A percentile compares a stretch with the other conserved stretches of the same genome.
phyloP scores from a whole-genome alignment of 169 alveolate species.

The Sarcocystis neurona region DNA sequence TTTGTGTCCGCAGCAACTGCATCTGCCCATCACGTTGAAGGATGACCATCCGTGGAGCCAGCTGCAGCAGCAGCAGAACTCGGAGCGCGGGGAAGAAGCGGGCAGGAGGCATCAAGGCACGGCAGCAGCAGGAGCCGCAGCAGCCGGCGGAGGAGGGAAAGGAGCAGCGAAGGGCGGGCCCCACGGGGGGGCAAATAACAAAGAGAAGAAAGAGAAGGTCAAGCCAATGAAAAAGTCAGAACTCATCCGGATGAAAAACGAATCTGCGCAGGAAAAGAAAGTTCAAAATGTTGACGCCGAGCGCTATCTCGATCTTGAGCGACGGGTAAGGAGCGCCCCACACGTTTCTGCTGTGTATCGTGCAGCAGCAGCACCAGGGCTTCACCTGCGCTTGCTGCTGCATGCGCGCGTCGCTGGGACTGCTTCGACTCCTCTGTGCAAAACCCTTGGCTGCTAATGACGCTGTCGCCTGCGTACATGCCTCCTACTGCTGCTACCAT shows the following conservation, averaged over 20 bases:
- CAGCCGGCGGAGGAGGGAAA: neutral
- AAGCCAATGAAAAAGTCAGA: slow-evolving; percentile 26
- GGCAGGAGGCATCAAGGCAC: neutral
- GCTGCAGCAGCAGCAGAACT: neutral
- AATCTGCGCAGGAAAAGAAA: neutral
- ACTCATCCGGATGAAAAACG: slow-evolving; percentile 8
- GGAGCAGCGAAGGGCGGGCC: neutral
- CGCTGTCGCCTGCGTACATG: neutral
- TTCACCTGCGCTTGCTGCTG: neutral
- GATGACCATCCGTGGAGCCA: slow-evolving; percentile 43
- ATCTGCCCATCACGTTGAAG: slow-evolving; percentile 15
- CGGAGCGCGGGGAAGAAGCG: neutral
- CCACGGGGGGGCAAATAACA: neutral
- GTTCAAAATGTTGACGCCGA: slow-evolving; percentile 14
- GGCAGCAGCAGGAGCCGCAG: neutral
- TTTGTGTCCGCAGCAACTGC: slow-evolving; percentile 45
- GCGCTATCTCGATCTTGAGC: slow-evolving; percentile 20
- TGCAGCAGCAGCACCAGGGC: neutral
- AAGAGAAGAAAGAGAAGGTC: neutral
- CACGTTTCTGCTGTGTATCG: neutral
- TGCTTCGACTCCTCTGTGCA: neutral
- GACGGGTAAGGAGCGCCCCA: neutral
- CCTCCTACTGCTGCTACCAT: neutral
- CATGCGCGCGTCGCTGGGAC: neutral
- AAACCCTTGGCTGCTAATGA: neutral